Percentiles rank a stretch among this genome's conserved stretches.
These are phyloP conservation scores for Ustilago trichophora DNA, from an alignment of 1,284 basidiomycete genomes.

Conservation along the genomic window DNA sequence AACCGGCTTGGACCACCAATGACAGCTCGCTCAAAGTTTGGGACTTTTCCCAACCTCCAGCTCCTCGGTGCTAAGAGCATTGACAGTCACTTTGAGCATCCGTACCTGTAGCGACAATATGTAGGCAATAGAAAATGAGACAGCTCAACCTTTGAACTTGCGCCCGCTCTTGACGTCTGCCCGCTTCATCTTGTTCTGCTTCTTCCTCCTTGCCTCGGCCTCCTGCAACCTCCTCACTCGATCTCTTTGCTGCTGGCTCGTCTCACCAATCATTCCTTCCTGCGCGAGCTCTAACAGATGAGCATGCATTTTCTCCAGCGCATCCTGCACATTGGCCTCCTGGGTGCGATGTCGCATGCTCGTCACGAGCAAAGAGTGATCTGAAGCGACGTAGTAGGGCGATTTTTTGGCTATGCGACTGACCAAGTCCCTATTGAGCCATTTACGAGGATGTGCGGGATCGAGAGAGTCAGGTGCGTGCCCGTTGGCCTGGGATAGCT, in stretches of 20 bases:
- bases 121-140: no score
- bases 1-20: conserved; percentile 27
- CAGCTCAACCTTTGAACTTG: conserved; percentile 45
- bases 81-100: no score
- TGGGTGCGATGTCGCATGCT: conserved; percentile 39
- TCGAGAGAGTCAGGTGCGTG: conserved; percentile 28
- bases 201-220: conserved; percentile 40
- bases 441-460: conserved; percentile 29
- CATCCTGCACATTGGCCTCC: conserved; percentile 43
- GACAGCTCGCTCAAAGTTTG: conserved; percentile 34
- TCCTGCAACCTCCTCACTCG: conserved; percentile 31
- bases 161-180: conserved; percentile 44
- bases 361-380: conserved; percentile 34
- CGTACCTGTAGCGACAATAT: no score
- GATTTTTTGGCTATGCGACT: conserved; percentile 33
- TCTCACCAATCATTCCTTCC: conserved; percentile 35
- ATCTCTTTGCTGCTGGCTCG: conserved; percentile 30
- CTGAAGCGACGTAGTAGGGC: conserved; percentile 47
- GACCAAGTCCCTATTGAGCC: conserved; percentile 36
- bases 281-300: conserved; percentile 35
- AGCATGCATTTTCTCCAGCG: conserved; percentile 42
- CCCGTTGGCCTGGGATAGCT: conserved; percentile 16
- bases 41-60: conserved; percentile 30
- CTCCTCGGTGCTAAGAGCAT: no score
- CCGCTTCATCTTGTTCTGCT: conserved; percentile 44